A percentile compares a stretch with the other conserved stretches of the same genome.
Conservation (phyloP, 352 stramenopile genomes). For the Thraustochytrium sp. region DNA sequence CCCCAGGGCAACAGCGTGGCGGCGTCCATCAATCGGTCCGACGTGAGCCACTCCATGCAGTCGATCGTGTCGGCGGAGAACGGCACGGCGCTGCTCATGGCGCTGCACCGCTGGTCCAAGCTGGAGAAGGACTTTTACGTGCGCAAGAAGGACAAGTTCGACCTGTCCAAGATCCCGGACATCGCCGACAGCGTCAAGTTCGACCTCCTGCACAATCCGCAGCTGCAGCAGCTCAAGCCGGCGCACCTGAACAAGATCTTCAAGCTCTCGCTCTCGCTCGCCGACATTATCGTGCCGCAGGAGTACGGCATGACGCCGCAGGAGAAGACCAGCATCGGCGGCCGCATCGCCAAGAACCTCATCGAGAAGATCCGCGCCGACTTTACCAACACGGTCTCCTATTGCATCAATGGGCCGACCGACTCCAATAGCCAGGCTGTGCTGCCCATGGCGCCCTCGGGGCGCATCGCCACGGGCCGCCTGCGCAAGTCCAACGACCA, state of each 20-base stretch:
- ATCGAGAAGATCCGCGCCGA: slow-evolving; percentile 95
- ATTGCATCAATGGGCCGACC: slow-evolving; percentile 29
- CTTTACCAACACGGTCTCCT: slow-evolving; percentile 45
- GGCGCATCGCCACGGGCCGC: background rate
- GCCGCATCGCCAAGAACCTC: slow-evolving; percentile 89
- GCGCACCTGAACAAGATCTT: slow-evolving; percentile 26
- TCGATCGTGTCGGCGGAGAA: slow-evolving; percentile 44
- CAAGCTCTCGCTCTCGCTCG: slow-evolving; percentile 45
- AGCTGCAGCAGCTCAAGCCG: slow-evolving; percentile 51
- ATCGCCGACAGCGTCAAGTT: slow-evolving; percentile 97
- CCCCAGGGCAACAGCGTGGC: background rate
- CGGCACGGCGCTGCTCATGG: slow-evolving; percentile 46
- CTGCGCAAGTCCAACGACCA: background rate
- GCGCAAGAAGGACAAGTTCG: slow-evolving; percentile 63
- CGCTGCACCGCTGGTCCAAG: slow-evolving; percentile 74
- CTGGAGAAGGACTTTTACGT: slow-evolving; percentile 91
- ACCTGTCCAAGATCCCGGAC: slow-evolving; percentile 83
- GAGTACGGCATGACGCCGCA: slow-evolving; percentile 77
- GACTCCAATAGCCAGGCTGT: background rate
- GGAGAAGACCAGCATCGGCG: slow-evolving; percentile 91
- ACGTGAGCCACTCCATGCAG: background rate
- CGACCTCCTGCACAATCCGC: slow-evolving; percentile 94
- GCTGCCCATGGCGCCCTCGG: too few species aligned
- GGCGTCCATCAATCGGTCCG: background rate
- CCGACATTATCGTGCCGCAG: slow-evolving; percentile 92